Base-by-base conservation (phyloP, 371 early-diverging fungal species). In the Entomophthora muscae region DNA sequence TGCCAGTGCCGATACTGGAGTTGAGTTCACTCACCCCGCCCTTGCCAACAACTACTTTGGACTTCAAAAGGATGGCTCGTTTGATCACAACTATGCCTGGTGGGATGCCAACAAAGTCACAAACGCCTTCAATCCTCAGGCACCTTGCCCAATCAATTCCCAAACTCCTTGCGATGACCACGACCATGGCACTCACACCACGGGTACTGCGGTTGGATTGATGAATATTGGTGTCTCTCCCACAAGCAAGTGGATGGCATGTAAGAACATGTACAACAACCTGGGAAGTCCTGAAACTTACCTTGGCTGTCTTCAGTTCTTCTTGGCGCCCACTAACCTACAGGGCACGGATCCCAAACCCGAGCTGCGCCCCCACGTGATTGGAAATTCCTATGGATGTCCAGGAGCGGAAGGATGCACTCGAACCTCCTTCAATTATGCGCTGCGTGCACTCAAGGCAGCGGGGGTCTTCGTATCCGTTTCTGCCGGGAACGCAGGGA, bases 81-180 rank as follows among this genome's bases (percentile, higher is more conserved):
- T n/a, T n/a, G n/a, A n/a, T n/a, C n/a, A n/a, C n/a, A n/a, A n/a
- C n/a, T n/a, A n/a, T n/a, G n/a, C n/a, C n/a, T n/a, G n/a, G n/a
- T n/a, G n/a, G n/a, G n/a, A n/a, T n/a, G n/a, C n/a, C n/a, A n/a
- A n/a, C n/a, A n/a, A n/a, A n/a, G n/a, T n/a, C n/a, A n/a, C n/a
- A n/a, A n/a, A n/a, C n/a, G n/a, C n/a, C n/a, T n/a, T n/a, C n/a
- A n/a, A n/a, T n/a, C n/a, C n/a, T n/a, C n/a, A n/a, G n/a, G n/a
- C n/a, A n/a, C n/a, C n/a, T n/a, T 57, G 57, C 22, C 29, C 29
- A 12, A 57, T 57, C 22, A 22, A 57, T 57, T 57, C 57, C 31
- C 57, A 57, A 57, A 27, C 13, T 3, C 57, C 57, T 3, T 57
- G 57, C 31, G 57, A 27, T 57, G 57, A 57, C 30, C 27, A 29